Evolutionary conservation across 108 stramenopile genomes (phyloP), one percentile per base, ranked within the genome.

Genomic region (Nitzschia sp.): DNA sequence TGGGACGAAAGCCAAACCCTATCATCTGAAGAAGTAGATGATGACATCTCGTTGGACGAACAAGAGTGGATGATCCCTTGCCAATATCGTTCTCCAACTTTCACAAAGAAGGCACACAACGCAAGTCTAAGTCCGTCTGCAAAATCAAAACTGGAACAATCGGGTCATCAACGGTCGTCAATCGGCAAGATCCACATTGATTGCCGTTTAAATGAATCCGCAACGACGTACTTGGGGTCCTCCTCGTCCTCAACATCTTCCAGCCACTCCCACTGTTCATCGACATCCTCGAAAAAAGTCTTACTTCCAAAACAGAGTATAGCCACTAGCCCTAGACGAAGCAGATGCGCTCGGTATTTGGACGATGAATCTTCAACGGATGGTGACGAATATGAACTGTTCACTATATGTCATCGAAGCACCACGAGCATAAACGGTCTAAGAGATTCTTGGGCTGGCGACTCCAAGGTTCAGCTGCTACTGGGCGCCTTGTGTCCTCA

Each of bases 51-150:
- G 17, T 17, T 54, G 25, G 53, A 26, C 53, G 26, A 54, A 5
- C 53, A 54, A 54, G 57, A 59, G 21, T 51, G 49, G 49, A 51
- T 17, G 49, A 51, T 51, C 49, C 49, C 49, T 9, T 19, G 49
- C 5, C 49, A 51, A 4, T 51, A 51, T 51, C 49, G 4, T 51
- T 42, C 38, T 9, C 6, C 38, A 42, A 42, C 6, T 42, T 9
- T 9, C 13, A 42, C 9, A 9, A 42, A 42, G 9, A 42, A 42
- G n/a, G n/a, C n/a, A n/a, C n/a, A n/a, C n/a, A n/a, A n/a, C n/a
- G n/a, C n/a, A n/a, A n/a, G n/a, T n/a, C n/a, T n/a, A n/a, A n/a
- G n/a, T 42, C 38, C 38, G 9, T 42, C 13, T 13, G 13, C 38
- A 6, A 42, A 42, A 42, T 42, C 13, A 13, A 42, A 42, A 13